Evolutionary conservation across 1,284 basidiomycete genomes (phyloP), one percentile per base, ranked within the genome.

Genomic region (Puccinia triticina): DNA sequence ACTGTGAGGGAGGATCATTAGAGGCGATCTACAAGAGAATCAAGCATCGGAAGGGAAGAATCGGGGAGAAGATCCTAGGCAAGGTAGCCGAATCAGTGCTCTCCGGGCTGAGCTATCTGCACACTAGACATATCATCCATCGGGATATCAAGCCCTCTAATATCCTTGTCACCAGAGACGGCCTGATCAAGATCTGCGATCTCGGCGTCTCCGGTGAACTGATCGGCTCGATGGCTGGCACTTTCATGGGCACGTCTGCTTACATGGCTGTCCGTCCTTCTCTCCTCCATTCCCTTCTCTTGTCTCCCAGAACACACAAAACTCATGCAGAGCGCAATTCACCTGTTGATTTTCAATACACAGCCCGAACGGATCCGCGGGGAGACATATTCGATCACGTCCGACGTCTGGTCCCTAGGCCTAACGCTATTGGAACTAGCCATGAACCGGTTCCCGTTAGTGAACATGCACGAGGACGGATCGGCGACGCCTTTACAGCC

Each of bases 351-450:
- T 26, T 48, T 32, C 32, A 23, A 2, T 23, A 80, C 83, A 48
- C 85, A 96, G 93, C 96, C 96, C 66, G 96, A 98, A 87, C 91
- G 96, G 75, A 95, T 98, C 85, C 92, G 91, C 81, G 95, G 95
- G 11, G 90, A 92, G 82, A 91, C 92, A 77, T 98, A 98, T 87
- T 93, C 93, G 40, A 97, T 98, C 86, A 92, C 93, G 77, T 94
- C 95, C 32, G 96, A 99, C 87, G 95, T 99, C n/a, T 99, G 96
- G 96, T 98, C 96, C 0, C 92, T 94, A 43, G 96, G 96, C 32
- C 91, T 99, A 59, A 93, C 96, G 0, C 90, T 99, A 37, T 90
- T 98, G 83, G 96, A 99, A 88, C 91, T 99, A 32, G 93, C 96
- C 0, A 92, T 94, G 87, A 96, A 98, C 86, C 92, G 93, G 23